phyloP scores from a whole-genome alignment of 441 rosid genomes.

The Brassica hybrid region DNA sequence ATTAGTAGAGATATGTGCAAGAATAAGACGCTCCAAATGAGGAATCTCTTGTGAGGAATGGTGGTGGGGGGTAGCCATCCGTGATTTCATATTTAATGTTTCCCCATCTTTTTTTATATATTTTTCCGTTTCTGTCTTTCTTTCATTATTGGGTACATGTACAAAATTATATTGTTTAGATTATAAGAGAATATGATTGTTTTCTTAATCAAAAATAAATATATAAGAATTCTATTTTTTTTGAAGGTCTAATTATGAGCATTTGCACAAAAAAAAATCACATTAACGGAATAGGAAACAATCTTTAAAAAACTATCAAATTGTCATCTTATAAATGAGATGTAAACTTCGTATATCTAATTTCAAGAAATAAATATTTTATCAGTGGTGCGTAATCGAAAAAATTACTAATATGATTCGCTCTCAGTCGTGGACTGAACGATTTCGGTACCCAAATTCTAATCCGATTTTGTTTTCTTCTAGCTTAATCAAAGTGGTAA shows the following conservation, averaged over 20 bases:
- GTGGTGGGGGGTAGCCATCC: conserved; percentile 23
- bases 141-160: conserved; percentile 8
- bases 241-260: not conserved
- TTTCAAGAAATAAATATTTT: not conserved
- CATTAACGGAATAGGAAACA: not conserved
- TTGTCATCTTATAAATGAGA: not conserved
- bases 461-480: no score
- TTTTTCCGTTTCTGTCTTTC: not conserved
- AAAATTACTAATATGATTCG: not conserved
- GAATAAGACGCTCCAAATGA: conserved; percentile 26
- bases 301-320: not conserved
- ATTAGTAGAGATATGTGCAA: conserved; percentile 15
- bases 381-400: not conserved
- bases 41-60: conserved; percentile 26
- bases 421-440: not conserved
- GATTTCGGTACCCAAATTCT: no score
- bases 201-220: not conserved
- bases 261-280: not conserved
- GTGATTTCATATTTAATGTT: conserved; percentile 19
- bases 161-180: not conserved
- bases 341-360: not conserved
- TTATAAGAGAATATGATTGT: not conserved
- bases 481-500: no score
- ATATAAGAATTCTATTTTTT: no score
- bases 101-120: not conserved